These are phyloP conservation scores for Myochromella boudieri DNA, from an alignment of 768 basidiomycete species.

Conservation along the genomic window DNA sequence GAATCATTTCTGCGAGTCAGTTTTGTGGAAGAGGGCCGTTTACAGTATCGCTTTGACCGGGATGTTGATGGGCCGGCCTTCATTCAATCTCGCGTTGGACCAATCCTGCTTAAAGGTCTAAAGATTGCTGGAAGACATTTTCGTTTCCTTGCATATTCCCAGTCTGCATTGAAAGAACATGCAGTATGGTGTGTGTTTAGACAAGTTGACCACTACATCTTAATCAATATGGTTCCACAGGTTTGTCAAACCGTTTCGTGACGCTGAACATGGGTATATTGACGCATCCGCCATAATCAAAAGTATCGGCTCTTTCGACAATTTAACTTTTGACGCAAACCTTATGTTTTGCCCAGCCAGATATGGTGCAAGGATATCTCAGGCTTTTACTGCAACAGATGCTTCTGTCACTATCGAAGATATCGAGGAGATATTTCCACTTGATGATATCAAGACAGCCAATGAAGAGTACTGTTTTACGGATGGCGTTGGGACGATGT, in stretches of 20 bases:
- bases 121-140: slow-evolving; percentile 54
- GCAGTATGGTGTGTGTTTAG: slow-evolving; percentile 45
- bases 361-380: slow-evolving; percentile 70
- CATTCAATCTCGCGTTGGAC: slow-evolving; percentile 46
- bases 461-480: slow-evolving; percentile 52
- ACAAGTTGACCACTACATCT: background rate
- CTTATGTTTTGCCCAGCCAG: slow-evolving; percentile 65
- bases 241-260: slow-evolving; percentile 61
- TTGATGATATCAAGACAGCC: slow-evolving; percentile 33
- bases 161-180: slow-evolving; percentile 71
- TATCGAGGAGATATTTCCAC: slow-evolving; percentile 46
- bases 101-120: slow-evolving; percentile 45
- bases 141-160: slow-evolving; percentile 69
- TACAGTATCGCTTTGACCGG: slow-evolving; percentile 54
- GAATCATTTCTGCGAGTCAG: slow-evolving; percentile 62
- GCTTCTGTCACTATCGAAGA: slow-evolving; percentile 43
- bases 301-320: slow-evolving; percentile 53
- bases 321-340: slow-evolving; percentile 40
- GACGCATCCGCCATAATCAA: slow-evolving; percentile 52
- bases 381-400: slow-evolving; percentile 76
- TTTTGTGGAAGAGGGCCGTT: slow-evolving; percentile 58
- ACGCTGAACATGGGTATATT: slow-evolving; percentile 25
- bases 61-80: slow-evolving; percentile 55
- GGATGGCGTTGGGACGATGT: slow-evolving; percentile 71
- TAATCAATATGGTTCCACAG: slow-evolving; percentile 27